Conservation (phyloP, 2,329 filamentous ascomycete genomes). For the Cucurbitaria berberidis region DNA sequence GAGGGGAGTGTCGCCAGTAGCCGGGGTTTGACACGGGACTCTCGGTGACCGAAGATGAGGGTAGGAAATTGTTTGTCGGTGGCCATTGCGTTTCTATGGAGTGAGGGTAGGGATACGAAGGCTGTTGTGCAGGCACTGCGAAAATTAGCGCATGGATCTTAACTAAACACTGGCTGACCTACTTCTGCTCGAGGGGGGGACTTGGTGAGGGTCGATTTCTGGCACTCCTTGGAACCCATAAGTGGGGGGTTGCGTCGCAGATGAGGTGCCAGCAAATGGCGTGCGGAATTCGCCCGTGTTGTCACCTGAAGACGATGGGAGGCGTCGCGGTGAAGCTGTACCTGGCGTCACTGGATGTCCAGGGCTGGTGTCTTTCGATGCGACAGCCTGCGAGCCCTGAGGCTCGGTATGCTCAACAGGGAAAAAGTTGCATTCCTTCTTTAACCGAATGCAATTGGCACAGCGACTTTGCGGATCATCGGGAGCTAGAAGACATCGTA, state of each 20-base stretch:
- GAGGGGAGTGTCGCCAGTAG: constrained; percentile 46
- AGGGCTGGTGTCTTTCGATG: constrained; percentile 53
- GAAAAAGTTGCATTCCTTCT: constrained; percentile 92
- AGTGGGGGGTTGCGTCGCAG: constrained; percentile 19
- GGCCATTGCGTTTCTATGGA: constrained; percentile 48
- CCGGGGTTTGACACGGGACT: constrained; percentile 39
- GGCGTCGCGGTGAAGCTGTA: constrained; percentile 56
- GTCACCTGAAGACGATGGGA: constrained; percentile 31
- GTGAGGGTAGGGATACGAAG: constrained; percentile 42
- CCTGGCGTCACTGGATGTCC: constrained; percentile 54
- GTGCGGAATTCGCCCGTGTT: constrained; percentile 41
- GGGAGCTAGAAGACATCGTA: constrained; percentile 80
- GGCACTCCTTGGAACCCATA: constrained; percentile 36
- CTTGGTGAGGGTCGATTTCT: constrained; percentile 36
- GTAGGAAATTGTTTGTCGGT: constrained; percentile 37
- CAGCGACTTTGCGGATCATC: constrained; percentile 79
- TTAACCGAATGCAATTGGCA: constrained; percentile 89
- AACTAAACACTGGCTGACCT: constrained; percentile 10
- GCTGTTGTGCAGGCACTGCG: constrained; percentile 41
- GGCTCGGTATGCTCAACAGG: constrained; percentile 77
- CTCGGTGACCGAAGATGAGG: constrained; percentile 45
- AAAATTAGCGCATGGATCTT: constrained; percentile 18
- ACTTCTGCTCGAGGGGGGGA: constrained; percentile 34
- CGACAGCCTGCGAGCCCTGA: constrained; percentile 52
- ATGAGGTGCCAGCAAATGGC: constrained; percentile 26